phyloP scores from a whole-genome alignment of 768 basidiomycete genomes.

The Candolleomyces aberdarensis region DNA sequence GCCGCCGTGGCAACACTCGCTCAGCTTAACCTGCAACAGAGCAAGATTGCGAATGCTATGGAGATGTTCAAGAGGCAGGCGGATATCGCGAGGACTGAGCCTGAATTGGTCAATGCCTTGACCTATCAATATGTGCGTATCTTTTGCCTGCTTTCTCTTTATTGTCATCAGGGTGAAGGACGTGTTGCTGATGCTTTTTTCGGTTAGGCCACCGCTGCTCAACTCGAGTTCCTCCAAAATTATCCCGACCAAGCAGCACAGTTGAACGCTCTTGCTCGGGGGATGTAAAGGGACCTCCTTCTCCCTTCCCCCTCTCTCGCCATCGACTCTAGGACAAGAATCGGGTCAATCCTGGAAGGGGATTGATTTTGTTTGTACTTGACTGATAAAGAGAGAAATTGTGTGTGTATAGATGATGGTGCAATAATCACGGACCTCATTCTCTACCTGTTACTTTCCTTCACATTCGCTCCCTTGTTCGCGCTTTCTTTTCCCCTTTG shows the following conservation, averaged over 20 bases:
- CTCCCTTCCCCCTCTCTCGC: too few species aligned
- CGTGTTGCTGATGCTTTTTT: slow-evolving; percentile 2
- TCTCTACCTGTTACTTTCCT: too few species aligned
- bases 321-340: too few species aligned
- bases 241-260: slow-evolving; percentile 86
- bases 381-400: too few species aligned
- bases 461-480: too few species aligned
- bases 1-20: slow-evolving; percentile 95
- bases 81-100: slow-evolving; percentile 85
- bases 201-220: slow-evolving; percentile 77
- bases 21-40: slow-evolving; percentile 88
- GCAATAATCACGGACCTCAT: too few species aligned
- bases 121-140: slow-evolving; percentile 73
- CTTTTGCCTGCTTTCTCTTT: not conserved
- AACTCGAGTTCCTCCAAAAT: slow-evolving; percentile 76
- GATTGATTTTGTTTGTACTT: too few species aligned
- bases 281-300: not conserved
- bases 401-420: too few species aligned
- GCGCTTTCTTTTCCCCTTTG: too few species aligned
- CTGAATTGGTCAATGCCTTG: slow-evolving; percentile 75
- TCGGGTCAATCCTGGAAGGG: too few species aligned
- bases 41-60: slow-evolving; percentile 82
- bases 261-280: slow-evolving; percentile 41
- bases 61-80: slow-evolving; percentile 83
- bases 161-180: not conserved